These are phyloP conservation scores for Telfairia occidentalis DNA, from an alignment of 331 rosid genomes.

Conservation along the genomic window DNA sequence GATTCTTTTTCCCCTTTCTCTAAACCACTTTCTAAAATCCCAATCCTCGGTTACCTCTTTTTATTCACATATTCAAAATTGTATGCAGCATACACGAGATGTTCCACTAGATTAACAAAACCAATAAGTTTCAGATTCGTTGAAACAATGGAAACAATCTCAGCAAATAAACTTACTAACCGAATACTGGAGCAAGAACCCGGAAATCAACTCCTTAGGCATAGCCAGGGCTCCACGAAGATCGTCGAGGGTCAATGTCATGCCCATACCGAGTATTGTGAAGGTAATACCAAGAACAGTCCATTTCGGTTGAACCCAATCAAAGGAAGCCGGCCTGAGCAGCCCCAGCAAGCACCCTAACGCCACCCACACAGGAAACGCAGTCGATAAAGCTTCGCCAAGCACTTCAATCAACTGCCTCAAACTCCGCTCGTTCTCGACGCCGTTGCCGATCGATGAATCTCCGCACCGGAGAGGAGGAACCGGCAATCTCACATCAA, in stretches of 20 bases:
- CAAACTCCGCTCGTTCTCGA: conserved; percentile 24
- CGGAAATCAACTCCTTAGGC: conserved; percentile 63
- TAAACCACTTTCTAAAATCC: not conserved
- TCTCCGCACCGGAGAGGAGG: conserved; percentile 36
- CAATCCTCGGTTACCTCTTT: not conserved
- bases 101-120: not conserved
- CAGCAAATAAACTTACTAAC: conserved; percentile 24
- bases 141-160: not conserved
- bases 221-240: conserved; percentile 67
- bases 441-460: conserved; percentile 35
- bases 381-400: conserved; percentile 48
- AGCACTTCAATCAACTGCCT: conserved; percentile 40
- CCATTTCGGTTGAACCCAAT: conserved; percentile 60
- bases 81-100: not conserved
- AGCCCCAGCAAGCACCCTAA: conserved; percentile 62
- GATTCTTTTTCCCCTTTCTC: not conserved
- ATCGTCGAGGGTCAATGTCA: conserved; percentile 69
- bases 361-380: conserved; percentile 76
- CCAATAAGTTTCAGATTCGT: not conserved
- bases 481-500: not conserved
- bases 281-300: conserved; percentile 42
- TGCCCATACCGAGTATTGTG: conserved; percentile 84
- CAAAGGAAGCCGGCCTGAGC: conserved; percentile 36
- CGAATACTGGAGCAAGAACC: conserved; percentile 69
- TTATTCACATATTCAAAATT: not conserved